These are phyloP conservation scores for Blastobotrys buckinghamii DNA, from an alignment of 1,139 yeast genomes.

Conservation along the genomic window DNA sequence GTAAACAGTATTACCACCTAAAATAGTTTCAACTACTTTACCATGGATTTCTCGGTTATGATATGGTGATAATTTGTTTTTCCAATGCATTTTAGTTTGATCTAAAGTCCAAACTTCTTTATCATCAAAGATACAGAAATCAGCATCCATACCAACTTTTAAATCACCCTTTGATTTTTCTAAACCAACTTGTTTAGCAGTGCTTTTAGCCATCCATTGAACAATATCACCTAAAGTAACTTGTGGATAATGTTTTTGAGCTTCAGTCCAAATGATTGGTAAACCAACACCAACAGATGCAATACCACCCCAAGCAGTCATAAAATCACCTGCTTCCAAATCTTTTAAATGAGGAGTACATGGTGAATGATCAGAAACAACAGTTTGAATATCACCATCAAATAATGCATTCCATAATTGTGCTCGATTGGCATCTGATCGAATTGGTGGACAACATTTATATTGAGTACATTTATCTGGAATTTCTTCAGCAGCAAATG, in stretches of 20 bases:
- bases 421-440: conserved; percentile 63
- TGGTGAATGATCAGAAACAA: conserved; percentile 93
- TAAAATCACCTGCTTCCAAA: conserved; percentile 76
- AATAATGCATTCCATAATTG: conserved; percentile 72
- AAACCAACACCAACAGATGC: conserved; percentile 89
- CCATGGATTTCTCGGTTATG: conserved; percentile 66
- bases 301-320: conserved; percentile 97
- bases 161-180: conserved; percentile 66
- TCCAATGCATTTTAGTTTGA: conserved; percentile 61
- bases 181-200: conserved; percentile 82
- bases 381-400: conserved; percentile 65
- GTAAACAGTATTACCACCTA: conserved; percentile 68
- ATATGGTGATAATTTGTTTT: conserved; percentile 84
- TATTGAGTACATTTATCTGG: conserved; percentile 71
- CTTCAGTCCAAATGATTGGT: conserved; percentile 73
- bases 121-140: conserved; percentile 75
- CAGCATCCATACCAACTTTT: conserved; percentile 76
- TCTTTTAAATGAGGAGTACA: conserved; percentile 89
- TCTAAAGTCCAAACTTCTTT: conserved; percentile 47
- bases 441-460: conserved; percentile 94
- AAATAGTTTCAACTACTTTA: conserved; percentile 66
- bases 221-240: conserved; percentile 57
- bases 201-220: conserved; percentile 73
- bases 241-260: conserved; percentile 37
- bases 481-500: conserved; percentile 70